phyloP scores from a whole-genome alignment of 2,329 filamentous ascomycete genomes.

The Talaromyces albobiverticillius region DNA sequence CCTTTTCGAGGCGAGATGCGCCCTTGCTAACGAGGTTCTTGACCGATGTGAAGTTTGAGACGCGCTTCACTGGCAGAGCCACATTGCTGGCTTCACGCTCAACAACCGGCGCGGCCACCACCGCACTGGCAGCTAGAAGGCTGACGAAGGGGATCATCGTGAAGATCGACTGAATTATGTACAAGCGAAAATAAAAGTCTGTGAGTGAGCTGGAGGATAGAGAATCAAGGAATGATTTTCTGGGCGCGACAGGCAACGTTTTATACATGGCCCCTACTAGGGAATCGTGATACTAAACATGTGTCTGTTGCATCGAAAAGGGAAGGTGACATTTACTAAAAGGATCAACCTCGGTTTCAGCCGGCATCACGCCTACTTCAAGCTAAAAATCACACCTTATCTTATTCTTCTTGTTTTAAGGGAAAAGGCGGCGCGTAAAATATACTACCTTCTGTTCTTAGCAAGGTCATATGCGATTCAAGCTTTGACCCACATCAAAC shows the following conservation, averaged over 20 bases:
- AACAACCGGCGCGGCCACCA: background rate
- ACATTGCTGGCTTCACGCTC: background rate
- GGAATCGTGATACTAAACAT: background rate
- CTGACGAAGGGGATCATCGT: conserved; percentile 3
- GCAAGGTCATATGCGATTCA: background rate
- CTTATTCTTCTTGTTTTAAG: background rate
- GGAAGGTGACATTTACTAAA: conserved; percentile 7
- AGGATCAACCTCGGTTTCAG: background rate
- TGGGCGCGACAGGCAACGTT: background rate
- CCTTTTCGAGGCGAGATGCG: background rate
- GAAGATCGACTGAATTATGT: no score
- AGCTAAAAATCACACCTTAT: background rate
- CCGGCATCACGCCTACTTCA: no score
- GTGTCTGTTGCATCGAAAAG: background rate
- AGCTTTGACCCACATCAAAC: background rate
- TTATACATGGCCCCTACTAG: background rate
- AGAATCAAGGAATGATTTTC: background rate
- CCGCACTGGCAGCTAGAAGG: conserved; percentile 7
- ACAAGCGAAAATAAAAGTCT: background rate
- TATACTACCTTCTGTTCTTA: conserved; percentile 7
- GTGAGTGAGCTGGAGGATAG: conserved; percentile 1
- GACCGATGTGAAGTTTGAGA: conserved; percentile 3
- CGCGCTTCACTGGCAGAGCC: conserved; percentile 5
- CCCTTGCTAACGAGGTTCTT: conserved; percentile 6
- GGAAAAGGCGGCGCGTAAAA: background rate